Evolutionary conservation across 2,329 filamentous ascomycete species (phyloP).

Genomic region (Stachybotrys chlorohalonatus): DNA sequence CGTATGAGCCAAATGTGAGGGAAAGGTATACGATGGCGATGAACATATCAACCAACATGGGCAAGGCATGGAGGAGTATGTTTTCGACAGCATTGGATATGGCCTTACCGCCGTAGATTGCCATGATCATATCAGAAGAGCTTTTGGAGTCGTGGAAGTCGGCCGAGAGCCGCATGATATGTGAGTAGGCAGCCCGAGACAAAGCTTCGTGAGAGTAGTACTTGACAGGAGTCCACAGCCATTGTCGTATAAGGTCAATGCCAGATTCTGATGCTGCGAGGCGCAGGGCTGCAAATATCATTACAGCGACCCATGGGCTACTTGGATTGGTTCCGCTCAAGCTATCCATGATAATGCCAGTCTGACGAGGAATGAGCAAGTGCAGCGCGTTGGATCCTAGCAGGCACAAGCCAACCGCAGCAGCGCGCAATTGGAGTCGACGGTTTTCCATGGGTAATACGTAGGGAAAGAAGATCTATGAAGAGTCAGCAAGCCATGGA

Average conservation of each 20-base stretch:
- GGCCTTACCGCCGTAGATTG: slow-evolving; percentile 43
- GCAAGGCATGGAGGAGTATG: slow-evolving; percentile 47
- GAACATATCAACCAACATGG: slow-evolving; percentile 51
- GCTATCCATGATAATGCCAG: slow-evolving; percentile 69
- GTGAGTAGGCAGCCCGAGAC: slow-evolving; percentile 45
- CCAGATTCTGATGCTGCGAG: slow-evolving; percentile 47
- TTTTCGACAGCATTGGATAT: slow-evolving; percentile 49
- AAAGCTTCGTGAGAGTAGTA: slow-evolving; percentile 46
- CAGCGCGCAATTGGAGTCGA: slow-evolving; percentile 57
- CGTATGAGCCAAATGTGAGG: slow-evolving; percentile 48
- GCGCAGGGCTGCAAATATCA: slow-evolving; percentile 41
- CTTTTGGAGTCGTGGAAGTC: slow-evolving; percentile 55
- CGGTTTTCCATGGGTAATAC: slow-evolving; percentile 65
- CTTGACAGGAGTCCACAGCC: slow-evolving; percentile 50
- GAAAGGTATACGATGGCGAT: slow-evolving; percentile 53
- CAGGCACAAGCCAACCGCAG: slow-evolving; percentile 58
- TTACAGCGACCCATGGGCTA: slow-evolving; percentile 42
- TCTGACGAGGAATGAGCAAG: slow-evolving; percentile 69
- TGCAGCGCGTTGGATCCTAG: slow-evolving; percentile 65
- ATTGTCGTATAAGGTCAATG: slow-evolving; percentile 41
- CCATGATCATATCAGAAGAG: slow-evolving; percentile 48
- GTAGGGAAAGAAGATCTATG: slow-evolving; percentile 66
- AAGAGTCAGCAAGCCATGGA: background rate
- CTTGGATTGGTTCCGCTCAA: slow-evolving; percentile 41
- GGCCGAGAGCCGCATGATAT: slow-evolving; percentile 51